Evolutionary conservation across 2,329 filamentous ascomycete species (phyloP), one percentile per base, ranked within the genome.

Genomic region (Xylaria sp.): DNA sequence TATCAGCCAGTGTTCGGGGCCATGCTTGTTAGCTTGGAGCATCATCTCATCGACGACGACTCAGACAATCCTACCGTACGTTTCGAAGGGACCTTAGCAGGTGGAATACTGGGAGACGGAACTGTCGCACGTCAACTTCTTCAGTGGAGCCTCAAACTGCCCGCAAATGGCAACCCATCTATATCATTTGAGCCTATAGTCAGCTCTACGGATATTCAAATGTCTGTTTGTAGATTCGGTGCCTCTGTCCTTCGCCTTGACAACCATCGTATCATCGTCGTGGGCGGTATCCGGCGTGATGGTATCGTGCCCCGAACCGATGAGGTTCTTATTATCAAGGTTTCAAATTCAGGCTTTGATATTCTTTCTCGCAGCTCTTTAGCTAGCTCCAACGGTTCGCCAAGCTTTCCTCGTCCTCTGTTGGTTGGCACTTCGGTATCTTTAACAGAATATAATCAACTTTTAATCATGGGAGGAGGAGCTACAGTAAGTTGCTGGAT

Each of bases 391-490:
- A 29, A 58, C 2, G 10, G 43, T 9, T 10, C 33, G 11, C 29
- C 25, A 15, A 19, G 19, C 21, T 29, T 54, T 9, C 71, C 74
- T 9, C 74, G 87, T 55, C 92, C 92, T 11, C 80, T 96, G 5
- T 81, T 96, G 51, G 81, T 92, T 52, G 92, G 93, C 2, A 84
- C 87, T 57, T 87, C 87, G 4, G 79, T 83, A 7, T 75, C 84
- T 13, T 72, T 78, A 27, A 76, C 83, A 0, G 77, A 77, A 27
- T 70, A 78, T 41, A 77, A 80, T 29, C 76, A 83, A 17, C 69
- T 93, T 3, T 70, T 91, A 9, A 77, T 96, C 7, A 75, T 90
- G 48, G 92, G 92, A 1, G 93, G 93, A 15, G 93, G 92, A 37
- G 92, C 90, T 15, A 91, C 92, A 0, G 63, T 65, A 58, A 58